These are phyloP conservation scores for Neonectria punicea DNA, from an alignment of 2,329 filamentous ascomycete species.

Conservation along the genomic window DNA sequence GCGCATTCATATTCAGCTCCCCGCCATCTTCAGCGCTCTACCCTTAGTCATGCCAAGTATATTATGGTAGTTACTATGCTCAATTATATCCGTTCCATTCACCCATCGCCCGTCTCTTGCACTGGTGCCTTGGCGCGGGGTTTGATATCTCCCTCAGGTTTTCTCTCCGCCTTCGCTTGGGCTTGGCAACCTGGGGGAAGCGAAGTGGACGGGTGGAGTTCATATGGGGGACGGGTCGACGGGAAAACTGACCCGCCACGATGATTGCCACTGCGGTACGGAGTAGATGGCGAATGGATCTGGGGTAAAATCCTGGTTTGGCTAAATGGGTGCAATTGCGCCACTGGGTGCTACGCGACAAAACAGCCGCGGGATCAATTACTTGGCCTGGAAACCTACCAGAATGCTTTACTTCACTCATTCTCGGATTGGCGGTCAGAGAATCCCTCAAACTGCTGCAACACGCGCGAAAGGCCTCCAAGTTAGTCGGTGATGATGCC, in stretches of 20 bases:
- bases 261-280: background rate
- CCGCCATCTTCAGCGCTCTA: no score
- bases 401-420: background rate
- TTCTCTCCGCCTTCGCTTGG: background rate
- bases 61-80: no score
- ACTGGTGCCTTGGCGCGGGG: background rate
- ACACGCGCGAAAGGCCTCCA: background rate
- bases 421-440: background rate
- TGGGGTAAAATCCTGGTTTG: background rate
- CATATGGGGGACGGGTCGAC: background rate
- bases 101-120: background rate
- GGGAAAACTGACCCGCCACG: background rate
- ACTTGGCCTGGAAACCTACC: background rate
- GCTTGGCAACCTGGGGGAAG: slow-evolving; percentile 26
- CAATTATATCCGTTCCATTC: background rate
- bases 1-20: no score
- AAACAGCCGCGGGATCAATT: background rate
- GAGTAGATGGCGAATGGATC: background rate
- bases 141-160: no score
- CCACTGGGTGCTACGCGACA: background rate
- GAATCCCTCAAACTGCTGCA: background rate
- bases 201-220: slow-evolving; percentile 2
- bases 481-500: no score
- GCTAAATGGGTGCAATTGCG: background rate
- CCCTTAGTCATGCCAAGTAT: no score